Conservation (phyloP, 2,329 filamentous ascomycete genomes). For the Scedosporium boydii region DNA sequence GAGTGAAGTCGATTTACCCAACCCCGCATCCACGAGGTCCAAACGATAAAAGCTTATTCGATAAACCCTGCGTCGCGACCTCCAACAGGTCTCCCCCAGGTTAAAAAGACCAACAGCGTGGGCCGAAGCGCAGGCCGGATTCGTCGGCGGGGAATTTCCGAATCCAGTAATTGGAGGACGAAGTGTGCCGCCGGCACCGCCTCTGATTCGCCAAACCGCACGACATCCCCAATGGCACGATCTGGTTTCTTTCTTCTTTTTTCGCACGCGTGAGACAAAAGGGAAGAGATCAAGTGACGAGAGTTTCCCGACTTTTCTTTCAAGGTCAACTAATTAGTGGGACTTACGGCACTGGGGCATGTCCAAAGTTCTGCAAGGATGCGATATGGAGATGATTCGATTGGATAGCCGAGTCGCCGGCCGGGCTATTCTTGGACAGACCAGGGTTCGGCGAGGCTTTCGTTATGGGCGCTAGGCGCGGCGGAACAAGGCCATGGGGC, state of each 20-base stretch:
- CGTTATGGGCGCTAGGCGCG: not conserved
- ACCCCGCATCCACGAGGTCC: not conserved
- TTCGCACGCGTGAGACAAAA: not conserved
- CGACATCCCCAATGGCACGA: not conserved
- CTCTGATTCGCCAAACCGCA: not conserved
- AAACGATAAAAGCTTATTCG: not conserved
- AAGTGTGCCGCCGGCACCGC: not conserved
- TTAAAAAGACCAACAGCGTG: not conserved
- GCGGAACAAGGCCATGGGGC: not conserved
- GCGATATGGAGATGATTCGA: not conserved
- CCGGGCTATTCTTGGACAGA: too few relatives aligned
- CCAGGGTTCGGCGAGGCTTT: too few relatives aligned
- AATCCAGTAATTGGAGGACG: not conserved
- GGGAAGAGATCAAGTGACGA: not conserved
- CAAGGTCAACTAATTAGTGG: too few relatives aligned
- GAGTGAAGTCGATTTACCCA: not conserved
- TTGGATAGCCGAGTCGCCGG: not conserved
- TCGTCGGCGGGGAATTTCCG: not conserved
- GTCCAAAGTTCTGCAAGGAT: not conserved
- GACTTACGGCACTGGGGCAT: too few relatives aligned
- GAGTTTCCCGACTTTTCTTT: not conserved
- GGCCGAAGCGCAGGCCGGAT: not conserved
- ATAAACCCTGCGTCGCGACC: not conserved
- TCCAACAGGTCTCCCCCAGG: too few relatives aligned
- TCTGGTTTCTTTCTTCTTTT: not conserved